Conservation (phyloP, 2,329 filamentous ascomycete species). For the Diaporthe citrichinensis region DNA sequence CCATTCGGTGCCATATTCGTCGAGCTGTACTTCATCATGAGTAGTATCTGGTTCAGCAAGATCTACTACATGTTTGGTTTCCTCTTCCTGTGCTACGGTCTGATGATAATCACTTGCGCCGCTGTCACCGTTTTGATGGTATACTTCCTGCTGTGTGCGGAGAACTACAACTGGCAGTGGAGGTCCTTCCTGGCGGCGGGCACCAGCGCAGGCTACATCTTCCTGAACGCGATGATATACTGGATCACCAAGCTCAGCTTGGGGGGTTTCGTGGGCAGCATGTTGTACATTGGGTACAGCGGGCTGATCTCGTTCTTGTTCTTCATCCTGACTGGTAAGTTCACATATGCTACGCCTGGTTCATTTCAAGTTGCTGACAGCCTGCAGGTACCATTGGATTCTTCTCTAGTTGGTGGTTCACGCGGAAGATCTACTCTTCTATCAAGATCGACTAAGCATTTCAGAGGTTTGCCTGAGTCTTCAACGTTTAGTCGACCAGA, state of each 20-base stretch:
- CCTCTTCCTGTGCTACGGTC: constrained; percentile 95
- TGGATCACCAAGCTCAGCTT: constrained; percentile 91
- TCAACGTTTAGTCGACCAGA: not conserved
- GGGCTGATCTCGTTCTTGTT: constrained; percentile 90
- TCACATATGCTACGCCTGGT: constrained; percentile 40
- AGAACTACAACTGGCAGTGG: constrained; percentile 99
- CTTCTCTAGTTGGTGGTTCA: constrained; percentile 94
- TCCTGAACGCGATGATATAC: constrained; percentile 91
- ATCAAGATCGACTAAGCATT: constrained; percentile 90
- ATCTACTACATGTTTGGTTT: constrained; percentile 99
- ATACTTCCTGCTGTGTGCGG: constrained; percentile 94
- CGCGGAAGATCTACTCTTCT: constrained; percentile 94
- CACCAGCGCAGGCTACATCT: constrained; percentile 92
- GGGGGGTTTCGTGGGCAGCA: constrained; percentile 85
- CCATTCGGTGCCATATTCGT: constrained; percentile 98
- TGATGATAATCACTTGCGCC: constrained; percentile 96
- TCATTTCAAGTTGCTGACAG: constrained; percentile 43
- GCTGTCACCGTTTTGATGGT: constrained; percentile 94
- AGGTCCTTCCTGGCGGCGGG: constrained; percentile 92
- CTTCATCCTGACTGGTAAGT: constrained; percentile 92
- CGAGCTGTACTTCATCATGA: constrained; percentile 99
- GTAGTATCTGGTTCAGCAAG: constrained; percentile 97
- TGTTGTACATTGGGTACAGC: constrained; percentile 95
- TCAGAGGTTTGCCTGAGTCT: not conserved
- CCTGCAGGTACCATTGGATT: constrained; percentile 90